Conservation (phyloP, 1,139 yeast species). For the Taphrina deformans region DNA sequence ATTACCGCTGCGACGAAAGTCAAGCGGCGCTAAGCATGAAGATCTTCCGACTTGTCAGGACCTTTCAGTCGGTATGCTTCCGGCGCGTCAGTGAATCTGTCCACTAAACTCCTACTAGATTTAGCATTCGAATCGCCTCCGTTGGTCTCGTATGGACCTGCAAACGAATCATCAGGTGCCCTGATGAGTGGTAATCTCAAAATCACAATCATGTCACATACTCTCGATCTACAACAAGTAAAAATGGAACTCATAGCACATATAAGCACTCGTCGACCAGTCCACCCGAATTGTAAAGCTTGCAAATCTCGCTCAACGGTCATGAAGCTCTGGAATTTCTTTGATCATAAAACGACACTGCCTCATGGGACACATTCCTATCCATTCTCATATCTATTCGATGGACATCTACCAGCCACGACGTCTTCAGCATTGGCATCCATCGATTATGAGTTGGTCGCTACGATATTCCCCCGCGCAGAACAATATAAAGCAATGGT, state of each 20-base stretch:
- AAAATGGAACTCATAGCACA: slow-evolving; percentile 69
- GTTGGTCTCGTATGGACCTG: slow-evolving; percentile 74
- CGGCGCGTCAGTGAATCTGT: background rate
- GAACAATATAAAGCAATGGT: slow-evolving; percentile 44
- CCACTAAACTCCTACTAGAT: slow-evolving; percentile 45
- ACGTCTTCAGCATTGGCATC: slow-evolving; percentile 56
- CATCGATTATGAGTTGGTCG: slow-evolving; percentile 73
- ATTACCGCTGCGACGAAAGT: slow-evolving; percentile 24
- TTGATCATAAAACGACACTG: slow-evolving; percentile 58
- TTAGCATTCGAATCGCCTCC: slow-evolving; percentile 89
- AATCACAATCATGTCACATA: slow-evolving; percentile 43
- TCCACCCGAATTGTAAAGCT: slow-evolving; percentile 55
- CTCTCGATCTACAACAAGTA: slow-evolving; percentile 56
- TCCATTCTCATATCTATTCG: slow-evolving; percentile 89
- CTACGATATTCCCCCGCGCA: slow-evolving; percentile 55
- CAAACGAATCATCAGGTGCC: slow-evolving; percentile 80
- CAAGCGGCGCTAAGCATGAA: slow-evolving; percentile 22
- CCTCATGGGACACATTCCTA: slow-evolving; percentile 72
- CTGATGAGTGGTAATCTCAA: slow-evolving; percentile 69
- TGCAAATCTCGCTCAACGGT: slow-evolving; percentile 60
- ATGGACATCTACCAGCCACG: slow-evolving; percentile 88
- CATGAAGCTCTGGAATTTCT: slow-evolving; percentile 86
- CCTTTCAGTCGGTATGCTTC: slow-evolving; percentile 17
- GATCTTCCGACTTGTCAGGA: slow-evolving; percentile 31
- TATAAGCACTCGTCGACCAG: slow-evolving; percentile 64